phyloP scores from a whole-genome alignment of 2,329 filamentous ascomycete genomes.

The Cladosporium sphaerospermum region DNA sequence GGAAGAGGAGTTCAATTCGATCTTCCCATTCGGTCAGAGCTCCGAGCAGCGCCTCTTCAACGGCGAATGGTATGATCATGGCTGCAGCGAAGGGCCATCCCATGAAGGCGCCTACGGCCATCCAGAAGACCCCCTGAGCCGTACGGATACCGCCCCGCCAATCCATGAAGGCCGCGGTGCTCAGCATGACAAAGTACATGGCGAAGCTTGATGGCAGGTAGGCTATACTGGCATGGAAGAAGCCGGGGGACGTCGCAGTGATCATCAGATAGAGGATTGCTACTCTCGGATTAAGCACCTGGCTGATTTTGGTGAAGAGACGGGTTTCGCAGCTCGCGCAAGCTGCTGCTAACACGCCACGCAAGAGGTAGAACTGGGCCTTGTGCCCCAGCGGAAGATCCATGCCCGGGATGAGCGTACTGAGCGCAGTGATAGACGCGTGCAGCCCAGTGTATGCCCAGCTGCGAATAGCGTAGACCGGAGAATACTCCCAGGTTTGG shows the following conservation, averaged over 20 bases:
- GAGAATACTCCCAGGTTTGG: constrained; percentile 98
- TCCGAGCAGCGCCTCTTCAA: constrained; percentile 64
- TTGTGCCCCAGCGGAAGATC: constrained; percentile 1
- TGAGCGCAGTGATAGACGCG: constrained; percentile 39
- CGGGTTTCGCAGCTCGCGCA: constrained; percentile 80
- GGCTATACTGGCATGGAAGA: constrained; percentile 83
- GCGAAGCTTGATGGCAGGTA: constrained; percentile 92
- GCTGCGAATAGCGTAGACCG: constrained; percentile 87
- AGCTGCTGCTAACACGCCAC: constrained; percentile 63
- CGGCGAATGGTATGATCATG: constrained; percentile 70
- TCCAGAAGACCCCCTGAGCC: constrained; percentile 80
- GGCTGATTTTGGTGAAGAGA: constrained; percentile 70
- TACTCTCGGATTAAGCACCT: constrained; percentile 72
- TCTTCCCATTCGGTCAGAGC: constrained; percentile 32
- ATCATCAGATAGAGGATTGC: constrained; percentile 78
- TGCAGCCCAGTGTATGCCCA: constrained; percentile 87
- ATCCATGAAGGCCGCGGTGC: constrained; percentile 83
- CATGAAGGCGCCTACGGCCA: constrained; percentile 74
- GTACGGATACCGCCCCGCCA: constrained; percentile 76
- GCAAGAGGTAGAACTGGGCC: constrained; percentile 79
- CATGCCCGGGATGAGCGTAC: constrained; percentile 8
- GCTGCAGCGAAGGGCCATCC: constrained; percentile 94
- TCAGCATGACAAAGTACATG: constrained; percentile 89
- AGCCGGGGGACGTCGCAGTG: constrained; percentile 74
- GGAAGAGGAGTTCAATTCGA: constrained; percentile 51